These are phyloP conservation scores for Monosporascus ibericus DNA, from an alignment of 2,329 filamentous ascomycete species.

Conservation along the genomic window DNA sequence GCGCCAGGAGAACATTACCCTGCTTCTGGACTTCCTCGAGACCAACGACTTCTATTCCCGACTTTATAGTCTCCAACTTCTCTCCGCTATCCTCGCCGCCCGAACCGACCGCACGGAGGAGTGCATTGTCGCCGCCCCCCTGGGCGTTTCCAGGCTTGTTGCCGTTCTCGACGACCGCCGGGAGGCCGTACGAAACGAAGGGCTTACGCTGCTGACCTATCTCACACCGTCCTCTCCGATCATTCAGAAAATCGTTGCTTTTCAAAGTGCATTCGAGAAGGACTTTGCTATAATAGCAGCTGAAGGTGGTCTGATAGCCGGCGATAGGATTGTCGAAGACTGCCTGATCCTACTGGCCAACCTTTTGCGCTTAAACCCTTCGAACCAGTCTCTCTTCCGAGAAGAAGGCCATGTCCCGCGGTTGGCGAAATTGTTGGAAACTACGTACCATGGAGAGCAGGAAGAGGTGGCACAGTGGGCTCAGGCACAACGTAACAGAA, in stretches of 20 bases:
- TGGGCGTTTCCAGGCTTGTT: conserved; percentile 83
- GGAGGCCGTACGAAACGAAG: conserved; percentile 85
- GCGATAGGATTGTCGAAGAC: conserved; percentile 84
- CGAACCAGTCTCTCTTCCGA: conserved; percentile 90
- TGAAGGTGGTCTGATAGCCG: conserved; percentile 77
- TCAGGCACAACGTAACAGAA: conserved; percentile 75
- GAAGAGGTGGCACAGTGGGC: conserved; percentile 67
- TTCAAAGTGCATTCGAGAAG: conserved; percentile 87
- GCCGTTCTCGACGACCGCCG: conserved; percentile 75
- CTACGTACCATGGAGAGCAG: conserved; percentile 47
- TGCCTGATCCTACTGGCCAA: conserved; percentile 88
- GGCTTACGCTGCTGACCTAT: conserved; percentile 77
- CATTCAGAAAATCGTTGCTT: conserved; percentile 91
- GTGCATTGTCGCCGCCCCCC: conserved; percentile 81
- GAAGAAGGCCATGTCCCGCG: conserved; percentile 79
- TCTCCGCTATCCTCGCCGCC: conserved; percentile 78
- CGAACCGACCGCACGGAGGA: conserved; percentile 90
- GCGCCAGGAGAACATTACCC: conserved; percentile 91
- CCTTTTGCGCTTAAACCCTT: conserved; percentile 76
- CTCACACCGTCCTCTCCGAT: conserved; percentile 82
- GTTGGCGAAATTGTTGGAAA: conserved; percentile 62
- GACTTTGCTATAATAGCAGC: conserved; percentile 74
- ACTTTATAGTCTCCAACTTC: conserved; percentile 83
- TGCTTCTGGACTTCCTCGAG: conserved; percentile 85
- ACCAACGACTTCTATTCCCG: conserved; percentile 83